Base-by-base conservation (phyloP, 2,329 filamentous ascomycete species). In the Sclerotinia spermophila region DNA sequence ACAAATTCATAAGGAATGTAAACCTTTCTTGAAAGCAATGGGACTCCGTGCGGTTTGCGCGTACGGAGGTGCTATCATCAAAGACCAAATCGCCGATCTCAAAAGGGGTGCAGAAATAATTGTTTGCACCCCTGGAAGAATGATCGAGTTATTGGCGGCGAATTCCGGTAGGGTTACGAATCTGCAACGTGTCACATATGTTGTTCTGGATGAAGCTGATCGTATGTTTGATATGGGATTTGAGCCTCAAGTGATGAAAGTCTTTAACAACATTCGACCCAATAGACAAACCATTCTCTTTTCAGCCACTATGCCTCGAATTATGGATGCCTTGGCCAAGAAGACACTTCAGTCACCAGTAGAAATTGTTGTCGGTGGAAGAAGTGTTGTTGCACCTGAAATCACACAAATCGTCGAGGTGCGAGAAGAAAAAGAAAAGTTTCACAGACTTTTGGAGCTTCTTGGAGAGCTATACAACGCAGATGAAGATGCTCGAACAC, bases 191-290 rank as follows among this genome's bases (percentile, higher is more conserved):
- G 93, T 97, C 19, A 96, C 93, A 0, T 99, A 98, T 79, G 89
- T 97, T 35, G 96, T 99, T 17, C 87, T 99, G 53, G 96, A 99
- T 79, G 96, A 99, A 82, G 96, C 96, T 62, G 96, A 99, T 81
- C 91, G 96, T 73, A 98, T 99, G 96, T 97, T 98, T 79, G 96
- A 99, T 80, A 98, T 99, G 96, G 96, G 96, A 21, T 99, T 99
- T 78, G 95, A 97, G 81, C 95, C 96, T 2, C 96, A 99, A 80
- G 94, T 99, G 68, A 96, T 96, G 89, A 97, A 97, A 81, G 96
- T 99, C 71, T 90, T 98, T 79, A 89, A 89, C 75, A 97, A 96
- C 77, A 92, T 97, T 79, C 90, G 96, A 62, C 94, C 96, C 0
- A 92, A 97, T 79, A 90, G 92, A 66, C 96, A 99, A 79, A 97